These are phyloP conservation scores for Acanthamoeba triangularis DNA, from an alignment of 208 protist genomes.

Conservation along the genomic window DNA sequence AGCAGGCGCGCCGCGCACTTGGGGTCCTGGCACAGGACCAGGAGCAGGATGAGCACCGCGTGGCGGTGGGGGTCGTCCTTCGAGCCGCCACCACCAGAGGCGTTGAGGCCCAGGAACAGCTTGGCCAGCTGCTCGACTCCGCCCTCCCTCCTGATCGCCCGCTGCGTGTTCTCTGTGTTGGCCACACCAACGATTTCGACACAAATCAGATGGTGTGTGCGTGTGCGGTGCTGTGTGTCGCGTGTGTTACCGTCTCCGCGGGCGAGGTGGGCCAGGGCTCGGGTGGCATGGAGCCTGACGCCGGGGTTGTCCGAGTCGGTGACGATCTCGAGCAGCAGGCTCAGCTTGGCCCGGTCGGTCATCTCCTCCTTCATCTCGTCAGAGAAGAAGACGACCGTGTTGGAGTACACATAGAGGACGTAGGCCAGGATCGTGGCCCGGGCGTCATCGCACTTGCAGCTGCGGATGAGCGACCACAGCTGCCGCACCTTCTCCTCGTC, in stretches of 20 bases:
- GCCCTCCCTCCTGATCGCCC: background rate
- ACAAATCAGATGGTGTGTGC: background rate
- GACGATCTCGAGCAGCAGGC: background rate
- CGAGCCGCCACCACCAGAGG: background rate
- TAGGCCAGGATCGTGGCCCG: background rate
- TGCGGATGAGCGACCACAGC: background rate
- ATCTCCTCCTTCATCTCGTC: background rate
- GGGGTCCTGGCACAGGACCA: background rate
- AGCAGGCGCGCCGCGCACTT: background rate
- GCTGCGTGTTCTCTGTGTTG: background rate
- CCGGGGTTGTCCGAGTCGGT: background rate
- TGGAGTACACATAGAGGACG: background rate
- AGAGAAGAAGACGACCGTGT: background rate
- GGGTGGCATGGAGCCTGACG: background rate
- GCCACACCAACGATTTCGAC: too few species aligned
- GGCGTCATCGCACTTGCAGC: background rate
- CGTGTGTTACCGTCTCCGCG: background rate
- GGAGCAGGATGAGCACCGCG: background rate
- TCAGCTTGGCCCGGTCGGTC: background rate
- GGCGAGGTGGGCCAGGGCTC: background rate
- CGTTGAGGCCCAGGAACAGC: background rate
- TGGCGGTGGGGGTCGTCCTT: background rate
- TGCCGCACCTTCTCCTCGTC: background rate
- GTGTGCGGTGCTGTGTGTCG: background rate
- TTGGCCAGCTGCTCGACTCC: slow-evolving; percentile 17